Evolutionary conservation across 2,329 filamentous ascomycete genomes (phyloP).

Genomic region (Pestalotiopsis sp.): DNA sequence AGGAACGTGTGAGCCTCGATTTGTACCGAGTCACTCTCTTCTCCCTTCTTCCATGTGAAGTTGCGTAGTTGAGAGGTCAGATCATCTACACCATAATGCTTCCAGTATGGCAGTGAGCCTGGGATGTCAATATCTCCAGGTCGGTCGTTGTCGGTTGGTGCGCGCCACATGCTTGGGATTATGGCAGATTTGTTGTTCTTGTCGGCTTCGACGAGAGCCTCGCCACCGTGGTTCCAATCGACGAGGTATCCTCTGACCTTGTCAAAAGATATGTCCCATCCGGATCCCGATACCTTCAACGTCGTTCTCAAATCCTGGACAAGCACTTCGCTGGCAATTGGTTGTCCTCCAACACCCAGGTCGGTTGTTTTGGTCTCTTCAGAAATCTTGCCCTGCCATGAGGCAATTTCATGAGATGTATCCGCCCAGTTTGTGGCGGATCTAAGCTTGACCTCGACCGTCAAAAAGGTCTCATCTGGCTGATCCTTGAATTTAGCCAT

Average conservation of each 20-base stretch:
- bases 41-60: slow-evolving; percentile 31
- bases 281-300: slow-evolving; percentile 31
- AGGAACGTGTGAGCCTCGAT: slow-evolving; percentile 51
- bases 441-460: slow-evolving; percentile 46
- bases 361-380: background rate
- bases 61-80: slow-evolving; percentile 50
- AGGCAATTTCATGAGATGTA: slow-evolving; percentile 56
- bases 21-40: slow-evolving; percentile 33
- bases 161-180: slow-evolving; percentile 61
- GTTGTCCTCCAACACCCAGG: no score
- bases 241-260: slow-evolving; percentile 44
- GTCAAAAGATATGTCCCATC: slow-evolving; percentile 48
- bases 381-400: slow-evolving; percentile 50
- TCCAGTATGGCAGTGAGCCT: slow-evolving; percentile 55
- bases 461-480: slow-evolving; percentile 46
- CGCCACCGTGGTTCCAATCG: slow-evolving; percentile 40
- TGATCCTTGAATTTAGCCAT: slow-evolving; percentile 28
- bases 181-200: slow-evolving; percentile 40
- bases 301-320: slow-evolving; percentile 26
- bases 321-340: slow-evolving; percentile 18
- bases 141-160: slow-evolving; percentile 67
- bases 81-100: slow-evolving; percentile 49
- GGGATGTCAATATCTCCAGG: slow-evolving; percentile 38
- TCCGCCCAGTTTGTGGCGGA: slow-evolving; percentile 52
- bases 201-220: slow-evolving; percentile 37